phyloP scores from a whole-genome alignment of 2,329 filamentous ascomycete species.

The Colletotrichum sp. region DNA sequence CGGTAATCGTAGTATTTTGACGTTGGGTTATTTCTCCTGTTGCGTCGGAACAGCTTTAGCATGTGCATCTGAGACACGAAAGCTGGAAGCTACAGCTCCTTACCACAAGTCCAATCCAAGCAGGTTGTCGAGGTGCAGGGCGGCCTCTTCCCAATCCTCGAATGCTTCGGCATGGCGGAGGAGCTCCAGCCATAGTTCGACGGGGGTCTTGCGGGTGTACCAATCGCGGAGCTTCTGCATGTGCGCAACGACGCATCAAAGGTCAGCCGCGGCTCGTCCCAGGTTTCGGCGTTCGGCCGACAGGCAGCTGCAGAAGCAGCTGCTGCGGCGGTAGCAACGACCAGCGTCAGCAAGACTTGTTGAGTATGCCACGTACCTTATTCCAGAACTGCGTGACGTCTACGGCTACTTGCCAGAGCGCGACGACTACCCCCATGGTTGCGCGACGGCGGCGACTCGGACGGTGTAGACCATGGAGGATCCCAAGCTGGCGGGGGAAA shows the following conservation, averaged over 20 bases:
- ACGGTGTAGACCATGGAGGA: constrained; percentile 17
- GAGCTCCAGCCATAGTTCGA: constrained; percentile 68
- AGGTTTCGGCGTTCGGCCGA: background rate
- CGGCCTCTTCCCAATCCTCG: constrained; percentile 88
- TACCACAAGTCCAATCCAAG: constrained; percentile 84
- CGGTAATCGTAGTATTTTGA: constrained; percentile 86
- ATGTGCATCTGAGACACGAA: constrained; percentile 15
- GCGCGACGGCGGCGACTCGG: constrained; percentile 7
- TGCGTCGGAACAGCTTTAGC: background rate
- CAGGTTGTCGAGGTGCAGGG: constrained; percentile 80
- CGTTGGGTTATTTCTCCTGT: constrained; percentile 80
- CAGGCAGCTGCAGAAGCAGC: background rate
- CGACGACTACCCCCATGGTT: constrained; percentile 48
- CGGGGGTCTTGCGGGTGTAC: constrained; percentile 69
- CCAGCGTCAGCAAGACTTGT: background rate
- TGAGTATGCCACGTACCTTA: constrained; percentile 46
- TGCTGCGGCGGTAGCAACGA: background rate
- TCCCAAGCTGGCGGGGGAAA: constrained; percentile 8
- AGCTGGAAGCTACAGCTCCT: constrained; percentile 10
- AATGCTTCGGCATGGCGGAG: constrained; percentile 73
- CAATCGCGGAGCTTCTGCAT: constrained; percentile 70
- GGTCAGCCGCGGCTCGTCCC: background rate
- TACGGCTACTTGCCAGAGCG: constrained; percentile 62
- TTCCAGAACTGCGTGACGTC: constrained; percentile 70
- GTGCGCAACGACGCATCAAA: background rate